Conservation (phyloP, 2,329 filamentous ascomycete genomes). For the Penicillium sp. region DNA sequence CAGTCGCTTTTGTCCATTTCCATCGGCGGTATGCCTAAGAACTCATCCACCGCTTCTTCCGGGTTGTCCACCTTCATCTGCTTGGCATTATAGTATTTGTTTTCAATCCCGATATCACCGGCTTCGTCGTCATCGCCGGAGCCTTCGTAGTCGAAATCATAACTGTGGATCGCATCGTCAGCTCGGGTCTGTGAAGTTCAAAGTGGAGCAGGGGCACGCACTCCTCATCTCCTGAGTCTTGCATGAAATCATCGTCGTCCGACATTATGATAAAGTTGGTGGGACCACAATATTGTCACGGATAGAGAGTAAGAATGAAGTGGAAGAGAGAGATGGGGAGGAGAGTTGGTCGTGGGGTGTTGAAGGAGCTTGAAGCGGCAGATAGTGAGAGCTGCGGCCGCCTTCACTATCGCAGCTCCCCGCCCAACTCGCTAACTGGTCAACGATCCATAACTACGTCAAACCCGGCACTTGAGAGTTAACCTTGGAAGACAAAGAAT, state of each 20-base stretch:
- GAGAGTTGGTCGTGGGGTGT: conserved; percentile 12
- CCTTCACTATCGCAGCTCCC: conserved; percentile 10
- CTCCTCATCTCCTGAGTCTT: conserved; percentile 85
- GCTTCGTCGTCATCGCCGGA: conserved; percentile 86
- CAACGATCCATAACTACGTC: not conserved
- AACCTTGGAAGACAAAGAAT: too few relatives aligned
- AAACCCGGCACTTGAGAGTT: not conserved
- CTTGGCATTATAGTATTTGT: conserved; percentile 99
- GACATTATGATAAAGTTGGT: conserved; percentile 58
- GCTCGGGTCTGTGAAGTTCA: conserved; percentile 8
- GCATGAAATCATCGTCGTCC: conserved; percentile 89
- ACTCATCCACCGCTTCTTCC: conserved; percentile 86
- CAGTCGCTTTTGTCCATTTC: conserved; percentile 94
- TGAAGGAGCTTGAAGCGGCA: conserved; percentile 20
- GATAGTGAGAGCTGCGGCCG: conserved; percentile 17
- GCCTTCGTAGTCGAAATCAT: conserved; percentile 97
- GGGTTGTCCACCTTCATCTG: conserved; percentile 88
- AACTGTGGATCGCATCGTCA: conserved; percentile 51
- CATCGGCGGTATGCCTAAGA: conserved; percentile 79
- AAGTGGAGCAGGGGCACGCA: conserved; percentile 45
- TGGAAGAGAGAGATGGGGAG: not conserved
- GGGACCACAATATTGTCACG: not conserved
- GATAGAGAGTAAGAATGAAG: not conserved
- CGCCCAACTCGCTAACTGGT: not conserved
- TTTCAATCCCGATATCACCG: conserved; percentile 92